Conservation (phyloP, 2,329 filamentous ascomycete species). For the Aureobasidium sp. region DNA sequence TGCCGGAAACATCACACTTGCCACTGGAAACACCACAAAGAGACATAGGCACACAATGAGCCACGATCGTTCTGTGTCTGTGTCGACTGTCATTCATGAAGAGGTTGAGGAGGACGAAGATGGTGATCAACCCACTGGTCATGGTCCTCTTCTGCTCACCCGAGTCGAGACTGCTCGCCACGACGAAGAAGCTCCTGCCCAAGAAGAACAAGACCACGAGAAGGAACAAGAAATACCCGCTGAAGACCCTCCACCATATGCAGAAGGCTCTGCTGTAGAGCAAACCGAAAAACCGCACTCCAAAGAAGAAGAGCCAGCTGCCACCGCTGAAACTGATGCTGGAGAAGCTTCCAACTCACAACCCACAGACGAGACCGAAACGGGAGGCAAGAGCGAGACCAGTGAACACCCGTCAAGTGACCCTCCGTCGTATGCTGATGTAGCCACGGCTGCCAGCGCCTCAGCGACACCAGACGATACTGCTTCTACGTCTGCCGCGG, state of each 20-base stretch:
- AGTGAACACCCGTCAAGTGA: neutral
- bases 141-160: neutral
- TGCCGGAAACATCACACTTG: conserved; percentile 40
- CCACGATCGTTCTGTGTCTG: conserved; percentile 57
- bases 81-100: conserved; percentile 75
- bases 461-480: neutral
- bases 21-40: conserved; percentile 63
- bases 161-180: conserved; percentile 4
- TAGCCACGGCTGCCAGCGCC: neutral
- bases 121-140: conserved; percentile 4
- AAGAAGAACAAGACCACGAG: neutral
- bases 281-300: conserved; percentile 18
- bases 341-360: neutral
- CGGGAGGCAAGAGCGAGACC: neutral
- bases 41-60: conserved; percentile 78
- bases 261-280: conserved; percentile 23
- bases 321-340: neutral
- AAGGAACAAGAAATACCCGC: neutral
- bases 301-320: conserved; percentile 1
- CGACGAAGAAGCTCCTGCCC: neutral
- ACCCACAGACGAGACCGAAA: neutral
- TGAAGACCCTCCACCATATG: conserved; percentile 6
- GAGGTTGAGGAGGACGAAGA: conserved; percentile 60
- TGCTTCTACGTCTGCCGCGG: neutral
- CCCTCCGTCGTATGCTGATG: conserved; percentile 1